A percentile compares a stretch with the other conserved stretches of the same genome.
Conservation (phyloP, 176 grass and related monocot genomes). For the Eleusine indica region DNA sequence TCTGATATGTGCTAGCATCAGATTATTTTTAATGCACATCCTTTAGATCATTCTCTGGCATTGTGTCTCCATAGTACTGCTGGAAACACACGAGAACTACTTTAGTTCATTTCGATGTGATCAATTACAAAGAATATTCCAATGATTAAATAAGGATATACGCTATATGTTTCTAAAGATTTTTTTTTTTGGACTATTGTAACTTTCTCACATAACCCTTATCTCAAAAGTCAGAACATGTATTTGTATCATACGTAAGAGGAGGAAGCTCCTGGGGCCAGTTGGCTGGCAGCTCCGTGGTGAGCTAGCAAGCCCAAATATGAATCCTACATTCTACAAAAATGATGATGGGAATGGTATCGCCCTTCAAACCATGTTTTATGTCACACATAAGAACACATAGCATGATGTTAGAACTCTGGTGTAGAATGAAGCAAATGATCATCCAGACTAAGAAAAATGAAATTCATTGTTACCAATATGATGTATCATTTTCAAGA, state of each 20-base stretch:
- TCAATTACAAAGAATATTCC: background rate
- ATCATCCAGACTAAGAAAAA: background rate
- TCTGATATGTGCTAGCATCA: background rate
- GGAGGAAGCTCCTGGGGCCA: background rate
- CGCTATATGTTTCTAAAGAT: background rate
- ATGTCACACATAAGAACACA: background rate
- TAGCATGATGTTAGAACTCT: background rate
- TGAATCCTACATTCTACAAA: background rate
- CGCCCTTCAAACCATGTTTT: background rate
- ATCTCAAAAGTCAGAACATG: background rate
- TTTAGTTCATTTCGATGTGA: background rate
- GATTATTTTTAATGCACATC: background rate
- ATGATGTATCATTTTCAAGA: background rate
- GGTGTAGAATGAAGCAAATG: background rate
- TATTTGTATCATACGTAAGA: background rate
- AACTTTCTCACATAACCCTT: background rate
- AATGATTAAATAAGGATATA: background rate
- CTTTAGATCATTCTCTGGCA: background rate
- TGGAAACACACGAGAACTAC: background rate
- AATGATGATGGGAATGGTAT: background rate
- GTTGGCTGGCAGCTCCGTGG: background rate
- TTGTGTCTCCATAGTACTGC: background rate
- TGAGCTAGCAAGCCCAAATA: background rate
- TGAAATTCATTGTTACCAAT: background rate
- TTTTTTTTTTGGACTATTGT: background rate